Evolutionary conservation across 371 early-diverging fungal species (phyloP).

Genomic region (Mucor mucedo): DNA sequence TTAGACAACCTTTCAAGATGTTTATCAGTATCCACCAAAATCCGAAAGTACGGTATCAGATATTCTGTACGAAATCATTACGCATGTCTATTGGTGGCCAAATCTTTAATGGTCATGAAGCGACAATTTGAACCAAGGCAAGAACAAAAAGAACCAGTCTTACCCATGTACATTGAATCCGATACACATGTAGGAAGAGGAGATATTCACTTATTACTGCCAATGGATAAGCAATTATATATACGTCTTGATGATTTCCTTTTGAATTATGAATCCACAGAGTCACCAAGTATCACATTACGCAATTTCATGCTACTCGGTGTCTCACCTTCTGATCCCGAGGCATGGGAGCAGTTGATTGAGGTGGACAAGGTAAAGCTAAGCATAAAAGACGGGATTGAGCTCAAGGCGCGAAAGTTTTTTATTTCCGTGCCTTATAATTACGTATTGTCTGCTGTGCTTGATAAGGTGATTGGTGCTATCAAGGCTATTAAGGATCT

Average conservation of each 20-base stretch:
- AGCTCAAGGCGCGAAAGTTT: constrained; percentile 11
- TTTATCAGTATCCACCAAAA: background rate
- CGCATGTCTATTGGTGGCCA: constrained; percentile 7
- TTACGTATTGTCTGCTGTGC: constrained; percentile 24
- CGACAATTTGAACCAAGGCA: background rate
- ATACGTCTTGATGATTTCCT: constrained; percentile 11
- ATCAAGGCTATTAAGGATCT: constrained; percentile 35
- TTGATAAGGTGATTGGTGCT: constrained; percentile 19
- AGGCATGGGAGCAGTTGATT: constrained; percentile 18
- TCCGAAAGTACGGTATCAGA: constrained; percentile 17
- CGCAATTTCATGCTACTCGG: constrained; percentile 20
- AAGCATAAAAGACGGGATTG: background rate
- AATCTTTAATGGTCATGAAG: constrained; percentile 4
- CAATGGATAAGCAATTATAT: constrained; percentile 11
- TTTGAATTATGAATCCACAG: too few relatives aligned
- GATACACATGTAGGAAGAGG: constrained; percentile 4
- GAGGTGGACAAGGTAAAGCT: constrained; percentile 5
- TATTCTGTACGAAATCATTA: constrained; percentile 28
- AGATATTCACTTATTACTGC: constrained; percentile 16
- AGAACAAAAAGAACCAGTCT: background rate
- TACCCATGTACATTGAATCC: background rate
- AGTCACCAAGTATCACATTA: background rate
- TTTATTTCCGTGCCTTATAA: constrained; percentile 27
- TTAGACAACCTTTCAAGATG: background rate
- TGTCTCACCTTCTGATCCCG: background rate